A percentile compares a stretch with the other conserved stretches of the same genome.
Evolutionary conservation across 1,284 basidiomycete species (phyloP).

Genomic region (Rhodotorula sp.): DNA sequence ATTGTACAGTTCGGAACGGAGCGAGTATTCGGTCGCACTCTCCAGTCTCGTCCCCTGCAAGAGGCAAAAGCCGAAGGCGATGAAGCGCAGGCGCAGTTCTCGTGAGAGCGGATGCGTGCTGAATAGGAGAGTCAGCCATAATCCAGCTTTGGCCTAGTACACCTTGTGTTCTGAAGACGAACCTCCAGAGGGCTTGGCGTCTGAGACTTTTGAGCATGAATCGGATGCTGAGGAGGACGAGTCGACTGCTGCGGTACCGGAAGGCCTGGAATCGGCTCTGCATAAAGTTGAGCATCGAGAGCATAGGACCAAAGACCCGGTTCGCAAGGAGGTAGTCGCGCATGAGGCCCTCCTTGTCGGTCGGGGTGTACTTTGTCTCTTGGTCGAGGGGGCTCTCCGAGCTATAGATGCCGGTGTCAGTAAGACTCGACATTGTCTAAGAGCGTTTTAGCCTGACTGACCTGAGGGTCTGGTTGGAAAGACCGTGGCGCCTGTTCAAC

Average conservation of each 20-base stretch:
- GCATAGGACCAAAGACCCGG: slow-evolving; percentile 77
- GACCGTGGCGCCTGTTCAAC: slow-evolving; percentile 70
- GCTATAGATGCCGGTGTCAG: slow-evolving; percentile 52
- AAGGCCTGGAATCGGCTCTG: slow-evolving; percentile 91
- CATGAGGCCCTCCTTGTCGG: slow-evolving; percentile 80
- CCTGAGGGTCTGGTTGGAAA: slow-evolving; percentile 80
- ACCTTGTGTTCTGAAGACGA: slow-evolving; percentile 26
- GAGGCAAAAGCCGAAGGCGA: slow-evolving; percentile 90
- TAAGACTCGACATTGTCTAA: slow-evolving; percentile 4
- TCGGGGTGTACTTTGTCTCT: slow-evolving; percentile 85
- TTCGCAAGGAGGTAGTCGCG: slow-evolving; percentile 68
- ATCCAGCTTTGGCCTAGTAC: neutral
- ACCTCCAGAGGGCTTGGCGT: slow-evolving; percentile 73
- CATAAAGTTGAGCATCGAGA: slow-evolving; percentile 82
- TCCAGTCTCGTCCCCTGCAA: slow-evolving; percentile 86
- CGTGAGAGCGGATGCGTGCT: slow-evolving; percentile 76
- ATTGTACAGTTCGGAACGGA: slow-evolving; percentile 74
- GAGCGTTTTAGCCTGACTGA: slow-evolving; percentile 52
- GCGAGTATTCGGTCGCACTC: slow-evolving; percentile 71
- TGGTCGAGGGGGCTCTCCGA: slow-evolving; percentile 83
- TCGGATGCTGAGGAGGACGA: slow-evolving; percentile 82
- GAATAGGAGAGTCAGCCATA: neutral
- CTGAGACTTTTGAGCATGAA: slow-evolving; percentile 74
- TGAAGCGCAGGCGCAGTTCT: slow-evolving; percentile 82
- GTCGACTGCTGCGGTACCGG: slow-evolving; percentile 76